phyloP scores from a whole-genome alignment of 495 filamentous ascomycete species.

The Cenococcum geophilum region DNA sequence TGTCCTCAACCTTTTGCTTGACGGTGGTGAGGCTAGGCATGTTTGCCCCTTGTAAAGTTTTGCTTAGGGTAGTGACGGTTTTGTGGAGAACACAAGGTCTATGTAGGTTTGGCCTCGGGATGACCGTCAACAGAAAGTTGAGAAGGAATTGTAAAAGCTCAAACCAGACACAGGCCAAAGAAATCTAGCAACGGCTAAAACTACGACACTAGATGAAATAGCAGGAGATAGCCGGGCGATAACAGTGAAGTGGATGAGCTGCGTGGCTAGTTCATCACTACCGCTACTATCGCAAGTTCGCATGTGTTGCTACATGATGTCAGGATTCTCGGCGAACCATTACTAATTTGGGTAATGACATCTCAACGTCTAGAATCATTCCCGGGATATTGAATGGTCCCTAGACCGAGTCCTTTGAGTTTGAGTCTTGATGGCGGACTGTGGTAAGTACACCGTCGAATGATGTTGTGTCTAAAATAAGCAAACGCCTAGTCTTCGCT shows the following conservation, averaged over 20 bases:
- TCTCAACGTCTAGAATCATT: too few relatives aligned
- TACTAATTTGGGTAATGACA: too few relatives aligned
- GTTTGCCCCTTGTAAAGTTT: slow-evolving; percentile 2
- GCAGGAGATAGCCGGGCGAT: not conserved
- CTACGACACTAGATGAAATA: not conserved
- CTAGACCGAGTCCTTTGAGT: too few relatives aligned
- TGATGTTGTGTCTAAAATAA: too few relatives aligned
- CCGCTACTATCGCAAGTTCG: not conserved
- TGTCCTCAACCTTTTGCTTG: slow-evolving; percentile 19
- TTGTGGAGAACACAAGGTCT: slow-evolving; percentile 7
- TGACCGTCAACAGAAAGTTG: not conserved
- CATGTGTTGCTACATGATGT: not conserved
- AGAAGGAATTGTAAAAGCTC: not conserved
- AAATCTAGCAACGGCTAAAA: not conserved
- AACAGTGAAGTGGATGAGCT: not conserved
- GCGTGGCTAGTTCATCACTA: too few relatives aligned
- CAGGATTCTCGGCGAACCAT: not conserved
- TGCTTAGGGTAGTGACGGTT: slow-evolving; percentile 7
- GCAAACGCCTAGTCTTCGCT: too few relatives aligned
- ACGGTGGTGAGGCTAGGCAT: slow-evolving; percentile 18
- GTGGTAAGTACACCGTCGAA: too few relatives aligned
- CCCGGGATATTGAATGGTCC: too few relatives aligned
- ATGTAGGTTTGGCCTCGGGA: not conserved
- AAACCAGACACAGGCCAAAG: not conserved
- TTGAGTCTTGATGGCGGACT: too few relatives aligned